Evolutionary conservation across 768 basidiomycete genomes (phyloP).

Genomic region (Mrakia blollopis): DNA sequence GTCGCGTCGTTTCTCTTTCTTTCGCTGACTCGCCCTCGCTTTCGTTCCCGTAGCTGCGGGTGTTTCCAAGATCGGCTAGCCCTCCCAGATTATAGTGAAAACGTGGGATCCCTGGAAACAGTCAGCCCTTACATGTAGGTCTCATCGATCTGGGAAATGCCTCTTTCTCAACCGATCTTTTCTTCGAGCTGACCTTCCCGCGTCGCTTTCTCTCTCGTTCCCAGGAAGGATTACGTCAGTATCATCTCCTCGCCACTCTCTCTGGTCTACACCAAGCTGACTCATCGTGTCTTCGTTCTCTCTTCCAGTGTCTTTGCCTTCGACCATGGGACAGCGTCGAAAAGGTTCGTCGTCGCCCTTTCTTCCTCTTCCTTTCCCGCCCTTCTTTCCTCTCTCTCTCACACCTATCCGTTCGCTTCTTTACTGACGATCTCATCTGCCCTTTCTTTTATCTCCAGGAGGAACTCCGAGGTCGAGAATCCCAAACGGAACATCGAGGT

Average conservation of each 20-base stretch:
- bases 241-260: not conserved
- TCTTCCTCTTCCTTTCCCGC: not conserved
- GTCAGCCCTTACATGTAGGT: not conserved
- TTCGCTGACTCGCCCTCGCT: too few relatives aligned
- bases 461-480: conserved; percentile 3
- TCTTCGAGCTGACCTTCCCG: not conserved
- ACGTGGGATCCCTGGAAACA: not conserved
- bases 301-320: not conserved
- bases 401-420: not conserved
- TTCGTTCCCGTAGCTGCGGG: not conserved
- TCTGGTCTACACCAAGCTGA: not conserved
- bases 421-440: not conserved
- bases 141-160: not conserved
- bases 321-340: not conserved
- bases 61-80: not conserved
- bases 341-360: not conserved
- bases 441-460: not conserved
- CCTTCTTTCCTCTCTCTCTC: not conserved
- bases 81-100: not conserved
- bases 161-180: not conserved
- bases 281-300: not conserved
- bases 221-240: not conserved
- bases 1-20: not conserved
- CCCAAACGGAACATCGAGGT: not conserved
- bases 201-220: not conserved